These are phyloP conservation scores for Paecilomyces sp. DNA, from an alignment of 2,329 filamentous ascomycete species.

Conservation along the genomic window DNA sequence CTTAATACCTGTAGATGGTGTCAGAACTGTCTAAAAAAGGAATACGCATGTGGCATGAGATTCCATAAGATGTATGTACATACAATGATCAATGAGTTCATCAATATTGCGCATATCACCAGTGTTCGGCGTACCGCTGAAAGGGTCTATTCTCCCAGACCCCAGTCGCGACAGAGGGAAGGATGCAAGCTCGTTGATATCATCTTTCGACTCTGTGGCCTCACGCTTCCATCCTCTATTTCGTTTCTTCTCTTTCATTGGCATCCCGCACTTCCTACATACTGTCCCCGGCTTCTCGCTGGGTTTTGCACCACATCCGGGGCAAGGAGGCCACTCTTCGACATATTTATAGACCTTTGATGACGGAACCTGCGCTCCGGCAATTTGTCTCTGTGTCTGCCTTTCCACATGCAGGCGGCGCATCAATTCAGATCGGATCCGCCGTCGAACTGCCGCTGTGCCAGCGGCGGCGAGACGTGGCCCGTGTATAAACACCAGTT, in stretches of 20 bases:
- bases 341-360: not conserved
- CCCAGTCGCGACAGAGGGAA: not conserved
- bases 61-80: not conserved
- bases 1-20: not conserved
- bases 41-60: not conserved
- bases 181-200: not conserved
- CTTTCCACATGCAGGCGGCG: constrained; percentile 7
- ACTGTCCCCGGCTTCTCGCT: not conserved
- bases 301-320: not conserved
- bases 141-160: not conserved
- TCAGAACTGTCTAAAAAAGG: not conserved
- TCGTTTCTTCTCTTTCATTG: not conserved
- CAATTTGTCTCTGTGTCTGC: not conserved
- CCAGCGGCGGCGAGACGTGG: constrained; percentile 7
- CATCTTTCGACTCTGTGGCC: not conserved
- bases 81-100: not conserved
- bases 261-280: not conserved
- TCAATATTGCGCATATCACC: not conserved
- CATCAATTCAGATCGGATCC: constrained; percentile 9
- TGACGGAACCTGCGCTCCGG: not conserved
- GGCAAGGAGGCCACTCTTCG: not conserved
- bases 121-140: not conserved
- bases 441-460: constrained; percentile 6
- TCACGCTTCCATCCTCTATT: not conserved
- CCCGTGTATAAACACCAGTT: constrained; percentile 8